Evolutionary conservation across 331 rosid species (phyloP).

Genomic region (Pyrus hybrid): DNA sequence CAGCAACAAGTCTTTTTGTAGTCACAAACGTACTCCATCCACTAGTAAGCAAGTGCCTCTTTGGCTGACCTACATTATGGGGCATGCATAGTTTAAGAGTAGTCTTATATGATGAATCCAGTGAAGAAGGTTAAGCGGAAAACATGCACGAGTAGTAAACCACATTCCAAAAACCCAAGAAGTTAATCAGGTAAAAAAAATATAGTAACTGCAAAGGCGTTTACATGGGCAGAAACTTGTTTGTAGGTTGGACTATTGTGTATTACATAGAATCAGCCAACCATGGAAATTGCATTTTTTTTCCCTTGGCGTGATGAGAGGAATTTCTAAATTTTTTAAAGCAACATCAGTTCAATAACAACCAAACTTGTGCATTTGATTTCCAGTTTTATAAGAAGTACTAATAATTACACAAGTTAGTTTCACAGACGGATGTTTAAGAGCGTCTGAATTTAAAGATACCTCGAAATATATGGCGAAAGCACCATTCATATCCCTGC

Average conservation of each 20-base stretch:
- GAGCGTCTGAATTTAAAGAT: slow-evolving; percentile 5
- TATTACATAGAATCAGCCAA: not conserved
- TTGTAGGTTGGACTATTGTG: not conserved
- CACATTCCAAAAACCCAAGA: no score
- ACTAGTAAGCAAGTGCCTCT: slow-evolving; percentile 62
- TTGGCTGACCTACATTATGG: slow-evolving; percentile 51
- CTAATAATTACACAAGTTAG: not conserved
- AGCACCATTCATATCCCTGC: slow-evolving; percentile 63
- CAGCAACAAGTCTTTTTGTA: slow-evolving; percentile 53
- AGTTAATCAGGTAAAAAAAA: no score
- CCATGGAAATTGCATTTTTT: not conserved
- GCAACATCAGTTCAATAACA: not conserved
- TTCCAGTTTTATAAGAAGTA: not conserved
- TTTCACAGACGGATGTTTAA: not conserved
- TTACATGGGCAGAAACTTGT: not conserved
- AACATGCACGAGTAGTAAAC: not conserved
- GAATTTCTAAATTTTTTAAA: not conserved
- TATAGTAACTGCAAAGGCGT: not conserved
- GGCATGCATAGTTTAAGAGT: not conserved
- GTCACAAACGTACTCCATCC: slow-evolving; percentile 70
- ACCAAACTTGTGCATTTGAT: no score
- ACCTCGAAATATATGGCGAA: slow-evolving; percentile 67
- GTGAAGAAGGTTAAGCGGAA: not conserved
- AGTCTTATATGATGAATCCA: not conserved
- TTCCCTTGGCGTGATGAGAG: not conserved